Base-by-base conservation (phyloP, 2,329 filamentous ascomycete species). In the Stachybotrys echinatus region DNA sequence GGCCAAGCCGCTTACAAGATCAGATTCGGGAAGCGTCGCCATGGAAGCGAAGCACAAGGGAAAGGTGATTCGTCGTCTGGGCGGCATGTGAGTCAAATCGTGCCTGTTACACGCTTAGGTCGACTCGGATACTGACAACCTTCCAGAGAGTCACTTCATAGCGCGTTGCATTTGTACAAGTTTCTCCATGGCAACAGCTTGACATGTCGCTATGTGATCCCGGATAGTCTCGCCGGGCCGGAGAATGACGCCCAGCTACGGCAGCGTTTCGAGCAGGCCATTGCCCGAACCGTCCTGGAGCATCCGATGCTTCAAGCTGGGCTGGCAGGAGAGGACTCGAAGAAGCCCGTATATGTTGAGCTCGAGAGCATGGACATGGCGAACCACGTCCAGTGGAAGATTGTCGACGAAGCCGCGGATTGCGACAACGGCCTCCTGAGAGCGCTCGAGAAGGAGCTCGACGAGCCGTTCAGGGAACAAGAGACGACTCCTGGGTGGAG, bases 401-500 rank as follows among this genome's bases (percentile, higher is more conserved):
- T 23, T 3, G 38, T 53, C 17, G 42, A 27, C 5, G 8, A 17
- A 4, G 12, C 21, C 1, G 47, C 45, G 2, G 50, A 55, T 43
- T 46, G 43, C 19, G 48, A 51, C 3, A 22, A 45, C 4, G 19
- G 18, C 4, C 18, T 54, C 1, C 2, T 47, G 1, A 14, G 45
- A 2, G 27, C 42, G 4, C 18, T 54, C 4, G 18, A 48, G 12
- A 19, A 46, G 5, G 37, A 56, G 18, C 48, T 58, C n/a, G 42
- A 53, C 39, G 48, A 6, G 2, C 52, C 42, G 38, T 66, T 61
- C 27, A 38, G 42, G 3, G 27, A 59, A 18, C 48, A 56, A 12
- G 59, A 61, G 34, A 54, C 55, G 2, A 52, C 47, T 20, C 64
- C 62, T 6, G 55, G 53, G 1, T 67, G 64, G 63, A 57, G 55